Conservation (phyloP, 1,139 yeast species). For the Hansenula lynferdii region DNA sequence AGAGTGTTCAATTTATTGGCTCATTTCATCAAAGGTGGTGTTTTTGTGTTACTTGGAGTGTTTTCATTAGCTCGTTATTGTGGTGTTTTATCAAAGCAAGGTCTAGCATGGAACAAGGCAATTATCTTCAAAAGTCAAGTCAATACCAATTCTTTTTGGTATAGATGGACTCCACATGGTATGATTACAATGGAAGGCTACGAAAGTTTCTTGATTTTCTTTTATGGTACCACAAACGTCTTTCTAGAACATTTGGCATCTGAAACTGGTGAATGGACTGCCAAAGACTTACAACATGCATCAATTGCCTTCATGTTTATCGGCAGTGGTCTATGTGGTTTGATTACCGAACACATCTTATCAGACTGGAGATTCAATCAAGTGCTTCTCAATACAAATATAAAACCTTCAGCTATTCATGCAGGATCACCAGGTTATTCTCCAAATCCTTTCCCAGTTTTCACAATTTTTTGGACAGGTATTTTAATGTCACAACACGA, state of each 20-base stretch:
- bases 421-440: constrained; percentile 68
- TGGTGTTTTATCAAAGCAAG: constrained; percentile 70
- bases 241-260: constrained; percentile 86
- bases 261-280: constrained; percentile 75
- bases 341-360: constrained; percentile 63
- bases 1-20: constrained; percentile 80
- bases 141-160: constrained; percentile 29
- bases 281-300: constrained; percentile 91
- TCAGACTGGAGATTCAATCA: constrained; percentile 32
- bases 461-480: constrained; percentile 96
- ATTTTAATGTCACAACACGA: constrained; percentile 92
- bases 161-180: constrained; percentile 41
- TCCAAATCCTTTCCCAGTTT: constrained; percentile 90
- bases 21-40: constrained; percentile 95
- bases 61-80: constrained; percentile 78
- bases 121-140: constrained; percentile 33
- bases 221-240: constrained; percentile 84
- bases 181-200: constrained; percentile 78
- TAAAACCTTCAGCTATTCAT: constrained; percentile 22
- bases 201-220: constrained; percentile 73
- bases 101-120: constrained; percentile 88
- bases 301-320: constrained; percentile 93
- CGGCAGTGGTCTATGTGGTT: constrained; percentile 91
- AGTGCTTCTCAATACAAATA: constrained; percentile 24
- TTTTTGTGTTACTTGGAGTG: constrained; percentile 72